Base-by-base conservation (phyloP, 169 alveolate species). In the Eimeria sp. region DNA sequence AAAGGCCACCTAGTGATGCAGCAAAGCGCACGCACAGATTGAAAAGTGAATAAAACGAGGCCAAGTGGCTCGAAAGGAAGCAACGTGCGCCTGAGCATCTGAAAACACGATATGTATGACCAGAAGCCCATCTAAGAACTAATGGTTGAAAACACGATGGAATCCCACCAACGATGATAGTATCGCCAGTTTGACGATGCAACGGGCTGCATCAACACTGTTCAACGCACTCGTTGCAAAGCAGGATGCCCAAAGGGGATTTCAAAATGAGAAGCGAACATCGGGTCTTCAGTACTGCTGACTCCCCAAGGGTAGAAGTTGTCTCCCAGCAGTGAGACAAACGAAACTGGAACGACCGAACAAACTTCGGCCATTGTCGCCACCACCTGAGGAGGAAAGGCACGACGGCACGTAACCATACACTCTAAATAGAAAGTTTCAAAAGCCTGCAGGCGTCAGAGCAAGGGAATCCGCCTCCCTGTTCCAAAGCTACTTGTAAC, bases 221-320 rank as follows among this genome's bases (percentile, higher is more conserved):
- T 3, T 6, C 54, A 40, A 61, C 94, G 27, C 70, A 67, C 94
- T 34, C 84, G 67, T 27, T 58, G 47, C 47, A 91, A 75, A 22
- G 95, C 27, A 40, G 95, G 91, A n/a, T 57, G 80, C 10, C 82
- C 70, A 75, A 91, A 76, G 14, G 95, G 90, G 5, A 9, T 57
- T 11, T 91, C 95, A 54, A 91, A 73, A 30, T n/a, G 54, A 1
- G 63, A 22, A 6, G 9, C 6, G n/a, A 80, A 91, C 73, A 4
- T 25, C 27, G 89, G 78, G 57, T 91, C 95, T 4, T 54, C 45
- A 5, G 61, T 30, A 57, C 47, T 40, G 65, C 25, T 13, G 49
- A 91, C 90, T 22, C 95, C 95, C 13, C 18, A 4, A 7, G 95
- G 95, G 63, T 91, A 91, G 27, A 91, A 58, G 82, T 91, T 91